Evolutionary conservation across 768 basidiomycete species (phyloP).

Genomic region (Gyrodon lividus): DNA sequence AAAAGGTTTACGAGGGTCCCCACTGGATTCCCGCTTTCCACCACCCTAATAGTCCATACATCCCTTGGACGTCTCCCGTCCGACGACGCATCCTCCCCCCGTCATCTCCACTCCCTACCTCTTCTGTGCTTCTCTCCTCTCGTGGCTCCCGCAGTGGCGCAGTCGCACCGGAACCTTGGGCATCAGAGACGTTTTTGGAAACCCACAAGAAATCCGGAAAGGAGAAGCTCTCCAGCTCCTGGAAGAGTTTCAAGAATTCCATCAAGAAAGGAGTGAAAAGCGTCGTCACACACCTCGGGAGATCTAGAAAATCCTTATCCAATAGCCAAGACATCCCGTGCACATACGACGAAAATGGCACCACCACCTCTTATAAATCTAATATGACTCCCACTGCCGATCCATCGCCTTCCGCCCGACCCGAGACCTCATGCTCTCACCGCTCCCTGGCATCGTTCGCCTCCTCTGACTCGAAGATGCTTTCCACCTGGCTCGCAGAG

Average conservation of each 20-base stretch:
- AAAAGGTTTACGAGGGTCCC: slow-evolving; percentile 27
- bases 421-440: slow-evolving; percentile 15
- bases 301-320: slow-evolving; percentile 14
- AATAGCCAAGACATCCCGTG: slow-evolving; percentile 8
- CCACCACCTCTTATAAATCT: not conserved
- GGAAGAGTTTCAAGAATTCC: slow-evolving; percentile 35
- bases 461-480: slow-evolving; percentile 35
- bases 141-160: slow-evolving; percentile 39
- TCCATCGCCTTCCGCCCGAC: slow-evolving; percentile 1
- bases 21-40: slow-evolving; percentile 39
- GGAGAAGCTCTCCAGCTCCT: slow-evolving; percentile 23
- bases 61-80: slow-evolving; percentile 45
- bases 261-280: slow-evolving; percentile 23
- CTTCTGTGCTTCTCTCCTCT: slow-evolving; percentile 36
- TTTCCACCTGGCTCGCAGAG: slow-evolving; percentile 39
- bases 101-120: slow-evolving; percentile 31
- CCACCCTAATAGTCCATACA: slow-evolving; percentile 57
- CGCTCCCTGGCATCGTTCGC: slow-evolving; percentile 28
- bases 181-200: slow-evolving; percentile 21
- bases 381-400: not conserved
- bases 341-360: slow-evolving; percentile 6
- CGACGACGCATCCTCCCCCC: slow-evolving; percentile 45
- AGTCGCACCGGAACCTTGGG: slow-evolving; percentile 42
- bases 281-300: slow-evolving; percentile 19
- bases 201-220: slow-evolving; percentile 19